Evolutionary conservation across 164 flowering plant genomes (phyloP).

Genomic region (Houttuynia cordata): DNA sequence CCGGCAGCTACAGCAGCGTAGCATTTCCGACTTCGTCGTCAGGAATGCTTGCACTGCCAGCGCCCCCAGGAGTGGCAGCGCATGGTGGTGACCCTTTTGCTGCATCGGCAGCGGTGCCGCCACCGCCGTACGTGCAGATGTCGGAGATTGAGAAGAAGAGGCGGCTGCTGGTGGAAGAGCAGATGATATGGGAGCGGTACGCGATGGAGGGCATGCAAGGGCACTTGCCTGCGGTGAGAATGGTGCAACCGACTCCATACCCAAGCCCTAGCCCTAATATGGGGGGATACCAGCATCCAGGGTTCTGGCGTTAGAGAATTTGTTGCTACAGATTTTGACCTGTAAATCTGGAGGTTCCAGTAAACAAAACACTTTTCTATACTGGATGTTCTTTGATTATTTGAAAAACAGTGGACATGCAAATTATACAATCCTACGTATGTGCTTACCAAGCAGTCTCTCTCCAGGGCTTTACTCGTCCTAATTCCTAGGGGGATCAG

Average conservation of each 20-base stretch:
- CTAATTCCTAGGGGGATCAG: no score
- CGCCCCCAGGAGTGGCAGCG: not conserved
- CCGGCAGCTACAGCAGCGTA: conserved; percentile 51
- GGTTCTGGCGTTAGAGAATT: no score
- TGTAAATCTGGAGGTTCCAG: no score
- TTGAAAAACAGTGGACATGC: no score
- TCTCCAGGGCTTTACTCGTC: no score
- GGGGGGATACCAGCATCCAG: not conserved
- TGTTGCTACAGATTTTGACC: no score
- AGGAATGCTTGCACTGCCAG: conserved; percentile 35
- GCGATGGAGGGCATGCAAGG: conserved; percentile 69
- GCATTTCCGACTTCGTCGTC: conserved; percentile 12
- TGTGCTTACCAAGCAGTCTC: no score
- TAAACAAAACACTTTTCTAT: no score
- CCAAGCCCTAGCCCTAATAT: not conserved
- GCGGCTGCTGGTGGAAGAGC: conserved; percentile 54
- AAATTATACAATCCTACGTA: no score
- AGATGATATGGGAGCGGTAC: conserved; percentile 80
- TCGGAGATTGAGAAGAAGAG: conserved; percentile 84
- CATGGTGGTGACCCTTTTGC: conserved; percentile 52
- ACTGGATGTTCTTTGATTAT: no score
- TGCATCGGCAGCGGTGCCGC: conserved; percentile 51
- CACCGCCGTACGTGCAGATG: conserved; percentile 82
- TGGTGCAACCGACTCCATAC: no score
- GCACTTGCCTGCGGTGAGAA: conserved; percentile 7